Evolutionary conservation across 108 stramenopile genomes (phyloP).

Genomic region (Fragilariopsis cylindrus): DNA sequence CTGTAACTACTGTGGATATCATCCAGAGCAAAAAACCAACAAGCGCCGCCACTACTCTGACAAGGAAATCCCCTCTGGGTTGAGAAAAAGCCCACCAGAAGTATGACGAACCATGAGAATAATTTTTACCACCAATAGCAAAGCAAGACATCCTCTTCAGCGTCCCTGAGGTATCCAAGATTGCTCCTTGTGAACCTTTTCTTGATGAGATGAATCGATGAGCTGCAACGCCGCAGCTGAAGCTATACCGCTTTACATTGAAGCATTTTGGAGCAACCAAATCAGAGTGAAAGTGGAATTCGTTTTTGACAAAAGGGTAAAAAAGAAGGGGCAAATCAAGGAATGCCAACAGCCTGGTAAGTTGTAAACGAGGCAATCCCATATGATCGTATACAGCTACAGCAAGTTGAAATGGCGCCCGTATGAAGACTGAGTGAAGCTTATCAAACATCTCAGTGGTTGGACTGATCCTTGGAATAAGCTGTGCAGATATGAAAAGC

Average conservation of each 20-base stretch:
- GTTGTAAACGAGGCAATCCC: slow-evolving; percentile 11
- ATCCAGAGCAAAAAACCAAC: slow-evolving; percentile 60
- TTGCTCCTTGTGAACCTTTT: background rate
- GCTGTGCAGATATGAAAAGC: slow-evolving; percentile 51
- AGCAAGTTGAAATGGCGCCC: slow-evolving; percentile 44
- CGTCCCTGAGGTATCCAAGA: background rate
- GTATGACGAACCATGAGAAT: slow-evolving; percentile 38
- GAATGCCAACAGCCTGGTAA: slow-evolving; percentile 49
- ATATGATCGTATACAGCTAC: slow-evolving; percentile 30
- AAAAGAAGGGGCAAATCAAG: slow-evolving; percentile 85
- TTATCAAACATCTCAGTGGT: slow-evolving; percentile 34
- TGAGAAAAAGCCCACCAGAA: slow-evolving; percentile 80
- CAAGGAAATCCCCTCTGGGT: slow-evolving; percentile 59
- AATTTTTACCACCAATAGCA: slow-evolving; percentile 56
- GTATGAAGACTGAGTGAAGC: slow-evolving; percentile 54
- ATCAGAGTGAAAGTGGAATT: slow-evolving; percentile 72
- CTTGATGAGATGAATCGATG: slow-evolving; percentile 57
- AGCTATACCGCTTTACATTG: slow-evolving; percentile 79
- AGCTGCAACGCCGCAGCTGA: slow-evolving; percentile 71
- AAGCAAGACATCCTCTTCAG: slow-evolving; percentile 19
- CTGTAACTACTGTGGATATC: slow-evolving; percentile 54
- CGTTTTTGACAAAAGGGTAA: slow-evolving; percentile 76
- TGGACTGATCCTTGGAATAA: slow-evolving; percentile 53
- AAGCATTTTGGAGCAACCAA: slow-evolving; percentile 62
- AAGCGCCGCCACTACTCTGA: slow-evolving; percentile 63